These are phyloP conservation scores for Arthrobotrys sinensis DNA, from an alignment of 2,329 filamentous ascomycete species.

Conservation along the genomic window DNA sequence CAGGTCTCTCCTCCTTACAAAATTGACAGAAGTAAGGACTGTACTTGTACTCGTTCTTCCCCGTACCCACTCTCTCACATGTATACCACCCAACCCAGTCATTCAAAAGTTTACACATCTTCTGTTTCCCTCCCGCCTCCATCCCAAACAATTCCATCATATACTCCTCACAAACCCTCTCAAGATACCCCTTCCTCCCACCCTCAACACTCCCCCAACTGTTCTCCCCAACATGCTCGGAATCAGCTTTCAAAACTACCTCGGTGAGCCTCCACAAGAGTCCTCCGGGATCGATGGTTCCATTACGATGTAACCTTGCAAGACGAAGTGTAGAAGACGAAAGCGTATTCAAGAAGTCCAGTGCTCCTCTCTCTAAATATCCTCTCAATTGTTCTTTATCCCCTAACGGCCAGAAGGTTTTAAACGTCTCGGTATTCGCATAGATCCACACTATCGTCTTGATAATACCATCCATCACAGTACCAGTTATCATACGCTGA, in stretches of 20 bases:
- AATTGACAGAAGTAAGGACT: conserved; percentile 2
- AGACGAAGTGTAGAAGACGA: background rate
- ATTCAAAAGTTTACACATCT: background rate
- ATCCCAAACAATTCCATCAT: background rate
- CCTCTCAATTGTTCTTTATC: background rate
- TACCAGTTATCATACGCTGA: background rate
- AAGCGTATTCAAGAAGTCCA: background rate
- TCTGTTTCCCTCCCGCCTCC: background rate
- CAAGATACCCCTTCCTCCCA: background rate
- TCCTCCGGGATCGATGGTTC: background rate
- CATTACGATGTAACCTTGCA: background rate
- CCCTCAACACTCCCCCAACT: background rate
- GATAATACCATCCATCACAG: background rate
- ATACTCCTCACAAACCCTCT: background rate
- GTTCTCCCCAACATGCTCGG: background rate
- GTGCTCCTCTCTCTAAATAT: background rate
- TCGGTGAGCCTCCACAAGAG: background rate
- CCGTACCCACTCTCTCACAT: background rate
- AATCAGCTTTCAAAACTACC: background rate
- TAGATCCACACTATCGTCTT: background rate
- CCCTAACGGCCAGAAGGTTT: background rate
- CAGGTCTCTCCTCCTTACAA: conserved; percentile 8
- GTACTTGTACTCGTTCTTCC: background rate
- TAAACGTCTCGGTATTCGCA: background rate
- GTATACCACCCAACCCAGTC: background rate